A percentile compares a stretch with the other conserved stretches of the same genome.
Evolutionary conservation across 768 basidiomycete species (phyloP).

Genomic region (Lactifluus subvellereus): DNA sequence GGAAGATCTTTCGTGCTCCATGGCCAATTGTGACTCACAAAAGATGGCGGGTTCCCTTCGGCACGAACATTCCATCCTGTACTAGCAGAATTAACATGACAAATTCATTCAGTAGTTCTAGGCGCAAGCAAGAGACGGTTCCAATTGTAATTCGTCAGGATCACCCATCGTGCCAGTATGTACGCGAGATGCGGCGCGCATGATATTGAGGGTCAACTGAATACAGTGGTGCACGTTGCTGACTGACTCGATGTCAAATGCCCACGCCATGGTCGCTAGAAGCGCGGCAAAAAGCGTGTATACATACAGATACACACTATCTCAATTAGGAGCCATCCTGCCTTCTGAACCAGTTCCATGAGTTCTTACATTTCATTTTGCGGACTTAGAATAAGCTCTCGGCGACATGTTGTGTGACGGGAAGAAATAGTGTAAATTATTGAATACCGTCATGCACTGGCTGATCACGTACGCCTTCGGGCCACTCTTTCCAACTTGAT

Average conservation of each 20-base stretch:
- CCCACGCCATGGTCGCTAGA: background rate
- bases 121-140: background rate
- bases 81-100: background rate
- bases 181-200: conserved; percentile 1
- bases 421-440: background rate
- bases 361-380: background rate
- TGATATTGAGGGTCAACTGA: background rate
- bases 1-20: background rate
- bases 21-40: background rate
- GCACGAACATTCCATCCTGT: background rate
- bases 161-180: background rate
- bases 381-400: conserved; percentile 9
- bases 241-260: background rate
- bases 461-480: background rate
- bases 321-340: background rate
- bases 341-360: background rate
- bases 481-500: background rate
- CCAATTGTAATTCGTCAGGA: background rate
- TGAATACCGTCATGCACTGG: background rate
- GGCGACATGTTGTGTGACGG: background rate
- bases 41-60: conserved; percentile 4
- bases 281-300: background rate
- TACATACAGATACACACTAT: background rate
- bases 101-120: background rate
- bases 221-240: background rate